Evolutionary conservation across 257 asterid genomes (phyloP).

Genomic region (Thymus mandschuricus): DNA sequence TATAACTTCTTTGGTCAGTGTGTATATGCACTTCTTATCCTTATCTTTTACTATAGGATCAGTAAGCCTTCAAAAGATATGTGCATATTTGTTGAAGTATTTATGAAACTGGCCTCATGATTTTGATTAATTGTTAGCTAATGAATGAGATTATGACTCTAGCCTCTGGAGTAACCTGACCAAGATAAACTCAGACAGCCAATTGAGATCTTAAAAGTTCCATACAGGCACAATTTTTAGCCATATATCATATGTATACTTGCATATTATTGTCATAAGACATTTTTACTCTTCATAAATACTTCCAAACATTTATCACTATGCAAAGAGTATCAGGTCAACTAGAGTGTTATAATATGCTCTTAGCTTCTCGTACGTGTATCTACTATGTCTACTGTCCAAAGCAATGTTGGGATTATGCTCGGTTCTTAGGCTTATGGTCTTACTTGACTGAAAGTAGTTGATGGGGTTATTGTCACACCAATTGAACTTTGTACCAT

Average conservation of each 20-base stretch:
- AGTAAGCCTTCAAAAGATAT: neutral
- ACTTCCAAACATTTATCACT: neutral
- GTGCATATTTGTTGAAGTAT: constrained; percentile 11
- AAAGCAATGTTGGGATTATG: neutral
- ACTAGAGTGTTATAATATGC: neutral
- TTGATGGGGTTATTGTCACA: neutral
- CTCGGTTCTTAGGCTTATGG: neutral
- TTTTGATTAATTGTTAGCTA: constrained; percentile 3
- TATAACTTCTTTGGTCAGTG: constrained; percentile 6
- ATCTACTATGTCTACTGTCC: neutral
- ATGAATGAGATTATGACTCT: constrained; percentile 1
- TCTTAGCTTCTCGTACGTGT: constrained; percentile 15
- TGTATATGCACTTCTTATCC: neutral
- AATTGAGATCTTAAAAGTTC: neutral
- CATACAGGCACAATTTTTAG: neutral
- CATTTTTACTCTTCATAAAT: neutral
- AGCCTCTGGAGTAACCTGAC: neutral
- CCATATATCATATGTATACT: neutral
- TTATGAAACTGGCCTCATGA: constrained; percentile 19
- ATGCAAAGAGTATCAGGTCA: neutral
- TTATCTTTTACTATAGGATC: neutral
- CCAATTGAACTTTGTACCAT: neutral
- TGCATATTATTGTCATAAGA: neutral
- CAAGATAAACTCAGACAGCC: no score
- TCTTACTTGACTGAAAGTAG: neutral